A percentile compares a stretch with the other conserved stretches of the same genome.
phyloP scores from a whole-genome alignment of 179 eudicot genomes.

The Spergularia azorica region DNA sequence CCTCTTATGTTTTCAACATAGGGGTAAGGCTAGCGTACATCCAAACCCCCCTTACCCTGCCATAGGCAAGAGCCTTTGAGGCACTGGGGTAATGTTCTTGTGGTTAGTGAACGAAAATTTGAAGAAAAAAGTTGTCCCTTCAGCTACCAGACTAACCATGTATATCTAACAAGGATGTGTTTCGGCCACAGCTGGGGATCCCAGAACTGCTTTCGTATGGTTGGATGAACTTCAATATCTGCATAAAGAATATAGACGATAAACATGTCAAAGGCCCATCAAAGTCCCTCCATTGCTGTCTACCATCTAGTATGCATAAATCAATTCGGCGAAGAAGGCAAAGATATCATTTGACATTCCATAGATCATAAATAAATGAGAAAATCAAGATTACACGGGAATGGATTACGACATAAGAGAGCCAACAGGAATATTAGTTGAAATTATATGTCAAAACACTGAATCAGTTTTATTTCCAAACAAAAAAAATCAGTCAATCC shows the following conservation, averaged over 20 bases:
- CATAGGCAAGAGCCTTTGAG: too few species aligned
- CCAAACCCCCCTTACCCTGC: not conserved
- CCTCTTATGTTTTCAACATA: not conserved
- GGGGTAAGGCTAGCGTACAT: not conserved
- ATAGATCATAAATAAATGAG: not conserved
- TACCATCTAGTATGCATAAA: constrained; percentile 9
- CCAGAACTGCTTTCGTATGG: constrained; percentile 90
- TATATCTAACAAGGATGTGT: constrained; percentile 88
- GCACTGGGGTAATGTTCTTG: too few species aligned
- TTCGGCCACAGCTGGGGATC: constrained; percentile 92
- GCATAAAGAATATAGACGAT: constrained; percentile 25
- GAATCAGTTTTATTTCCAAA: too few species aligned
- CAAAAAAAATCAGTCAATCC: not conserved
- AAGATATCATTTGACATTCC: constrained; percentile 2
- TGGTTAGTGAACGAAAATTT: not conserved
- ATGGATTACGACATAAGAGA: not conserved
- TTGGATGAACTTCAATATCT: constrained; percentile 90
- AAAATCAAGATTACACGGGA: not conserved
- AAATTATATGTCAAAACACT: not conserved
- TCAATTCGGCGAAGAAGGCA: constrained; percentile 4
- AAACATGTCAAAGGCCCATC: not conserved
- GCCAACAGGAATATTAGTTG: not conserved
- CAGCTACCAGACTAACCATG: constrained; percentile 62
- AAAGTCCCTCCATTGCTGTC: not conserved
- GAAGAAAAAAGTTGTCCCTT: not conserved